Base-by-base conservation (phyloP, 768 basidiomycete species). In the Lactarius akahatsu region DNA sequence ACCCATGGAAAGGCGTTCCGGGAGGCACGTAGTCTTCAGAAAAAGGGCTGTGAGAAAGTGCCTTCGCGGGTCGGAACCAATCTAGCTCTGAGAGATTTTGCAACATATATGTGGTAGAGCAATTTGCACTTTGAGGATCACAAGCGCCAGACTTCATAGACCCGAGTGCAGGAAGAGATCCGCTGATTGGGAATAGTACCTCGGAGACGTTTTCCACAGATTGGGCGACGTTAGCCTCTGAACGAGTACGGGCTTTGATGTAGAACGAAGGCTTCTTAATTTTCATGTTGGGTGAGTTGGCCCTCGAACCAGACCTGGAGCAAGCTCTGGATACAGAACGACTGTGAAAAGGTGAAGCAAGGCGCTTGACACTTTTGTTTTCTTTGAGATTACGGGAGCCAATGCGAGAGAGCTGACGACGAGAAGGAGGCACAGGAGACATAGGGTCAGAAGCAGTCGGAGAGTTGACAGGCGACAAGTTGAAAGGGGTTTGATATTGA, bases 341-440 rank as follows among this genome's bases (percentile, higher is more conserved):
- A 54, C 82, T 82, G 59, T 72, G 76, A 69, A 83, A 85, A 1
- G 83, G 82, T 30, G 81, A 83, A 13, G 77, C 79, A 28, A 83
- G 78, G 23, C 56, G 32, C 26, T 47, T 47, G 30, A 61, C 67
- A 28, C 30, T 10, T 23, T 43, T 63, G 59, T 81, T 82, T 67
- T 81, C 80, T 63, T 80, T 81, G 65, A 79, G 73, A 47, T 74
- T 77, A 55, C 75, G 75, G 50, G 81, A 81, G 43, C 75, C 75
- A 54, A 77, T 79, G 66, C 78, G 77, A 65, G 80, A 78, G 43
- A 75, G 58, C 32, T 75, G 70, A 34, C 76, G 77, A 63, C 74
- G 74, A 68, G 72, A 60, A 34, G 72, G 58, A 59, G 83, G 83
- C 36, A 82, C 74, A 2, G 81, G 82, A 23, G 84, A 83, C 13